Evolutionary conservation across 257 asterid species (phyloP).

Genomic region (Dorcoceras hygrometricum): DNA sequence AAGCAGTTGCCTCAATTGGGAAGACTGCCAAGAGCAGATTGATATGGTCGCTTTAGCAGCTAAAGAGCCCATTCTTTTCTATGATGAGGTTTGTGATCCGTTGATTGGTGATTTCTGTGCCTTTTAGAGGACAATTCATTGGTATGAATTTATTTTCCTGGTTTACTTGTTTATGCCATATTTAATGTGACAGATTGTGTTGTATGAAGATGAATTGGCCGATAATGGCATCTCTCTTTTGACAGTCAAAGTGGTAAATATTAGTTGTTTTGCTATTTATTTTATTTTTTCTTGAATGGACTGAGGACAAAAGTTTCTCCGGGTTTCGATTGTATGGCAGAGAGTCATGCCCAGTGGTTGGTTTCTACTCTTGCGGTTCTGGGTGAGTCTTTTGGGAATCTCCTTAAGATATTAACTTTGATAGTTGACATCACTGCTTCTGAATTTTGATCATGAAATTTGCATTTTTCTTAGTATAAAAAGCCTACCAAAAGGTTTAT

Average conservation of each 20-base stretch:
- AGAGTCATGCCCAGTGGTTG: slow-evolving; percentile 98
- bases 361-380: slow-evolving; percentile 92
- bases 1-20: slow-evolving; percentile 57
- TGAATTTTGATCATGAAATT: background rate
- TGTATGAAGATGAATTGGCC: slow-evolving; percentile 98
- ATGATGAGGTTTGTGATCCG: slow-evolving; percentile 70
- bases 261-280: slow-evolving; percentile 26
- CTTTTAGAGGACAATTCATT: slow-evolving; percentile 18
- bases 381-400: slow-evolving; percentile 62
- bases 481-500: background rate
- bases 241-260: slow-evolving; percentile 91
- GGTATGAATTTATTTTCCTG: slow-evolving; percentile 19
- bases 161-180: slow-evolving; percentile 18
- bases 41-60: slow-evolving; percentile 79
- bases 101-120: slow-evolving; percentile 26
- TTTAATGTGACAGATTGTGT: slow-evolving; percentile 55
- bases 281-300: slow-evolving; percentile 23
- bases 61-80: slow-evolving; percentile 91
- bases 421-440: slow-evolving; percentile 7
- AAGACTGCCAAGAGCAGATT: slow-evolving; percentile 70
- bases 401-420: slow-evolving; percentile 15
- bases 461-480: background rate
- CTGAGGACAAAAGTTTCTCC: slow-evolving; percentile 16
- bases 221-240: slow-evolving; percentile 93
- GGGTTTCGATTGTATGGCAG: slow-evolving; percentile 46